A percentile compares a stretch with the other conserved stretches of the same genome.
These are phyloP conservation scores for Cylindrotheca closterium DNA, from an alignment of 108 stramenopile species.

Conservation along the genomic window DNA sequence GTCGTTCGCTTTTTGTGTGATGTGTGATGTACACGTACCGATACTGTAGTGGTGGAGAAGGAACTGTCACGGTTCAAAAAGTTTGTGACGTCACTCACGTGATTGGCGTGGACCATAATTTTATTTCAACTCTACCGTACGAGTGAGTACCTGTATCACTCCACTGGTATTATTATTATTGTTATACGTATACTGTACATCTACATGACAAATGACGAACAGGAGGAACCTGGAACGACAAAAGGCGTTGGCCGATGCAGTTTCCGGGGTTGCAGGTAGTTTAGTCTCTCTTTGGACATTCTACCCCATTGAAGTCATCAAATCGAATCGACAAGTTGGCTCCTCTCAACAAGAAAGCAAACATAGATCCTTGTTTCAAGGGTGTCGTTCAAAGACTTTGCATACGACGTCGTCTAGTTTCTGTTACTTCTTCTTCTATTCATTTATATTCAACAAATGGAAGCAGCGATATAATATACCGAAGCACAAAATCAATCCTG, in stretches of 20 bases:
- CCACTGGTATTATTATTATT: too few species aligned
- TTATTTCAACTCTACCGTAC: too few species aligned
- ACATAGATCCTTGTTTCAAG: slow-evolving; percentile 51
- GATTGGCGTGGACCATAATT: too few species aligned
- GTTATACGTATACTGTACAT: too few species aligned
- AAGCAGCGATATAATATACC: slow-evolving; percentile 14
- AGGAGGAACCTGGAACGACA: slow-evolving; percentile 3
- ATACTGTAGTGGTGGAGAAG: too few species aligned
- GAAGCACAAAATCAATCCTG: slow-evolving; percentile 19
- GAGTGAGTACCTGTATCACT: background rate
- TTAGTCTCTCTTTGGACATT: slow-evolving; percentile 83
- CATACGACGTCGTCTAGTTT: slow-evolving; percentile 85
- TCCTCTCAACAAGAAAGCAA: background rate
- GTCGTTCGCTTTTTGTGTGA: too few species aligned
- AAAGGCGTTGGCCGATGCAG: slow-evolving; percentile 79
- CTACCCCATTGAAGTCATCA: slow-evolving; percentile 88
- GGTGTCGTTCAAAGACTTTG: slow-evolving; percentile 69
- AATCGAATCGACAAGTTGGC: slow-evolving; percentile 75
- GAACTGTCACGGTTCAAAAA: too few species aligned
- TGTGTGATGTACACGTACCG: too few species aligned
- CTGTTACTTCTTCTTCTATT: slow-evolving; percentile 87
- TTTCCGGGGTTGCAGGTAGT: slow-evolving; percentile 79
- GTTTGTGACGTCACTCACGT: too few species aligned
- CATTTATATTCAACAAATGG: slow-evolving; percentile 55
- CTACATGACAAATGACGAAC: background rate